Base-by-base conservation (phyloP, 2,329 filamentous ascomycete species). In the Cladophialophora psammophila region DNA sequence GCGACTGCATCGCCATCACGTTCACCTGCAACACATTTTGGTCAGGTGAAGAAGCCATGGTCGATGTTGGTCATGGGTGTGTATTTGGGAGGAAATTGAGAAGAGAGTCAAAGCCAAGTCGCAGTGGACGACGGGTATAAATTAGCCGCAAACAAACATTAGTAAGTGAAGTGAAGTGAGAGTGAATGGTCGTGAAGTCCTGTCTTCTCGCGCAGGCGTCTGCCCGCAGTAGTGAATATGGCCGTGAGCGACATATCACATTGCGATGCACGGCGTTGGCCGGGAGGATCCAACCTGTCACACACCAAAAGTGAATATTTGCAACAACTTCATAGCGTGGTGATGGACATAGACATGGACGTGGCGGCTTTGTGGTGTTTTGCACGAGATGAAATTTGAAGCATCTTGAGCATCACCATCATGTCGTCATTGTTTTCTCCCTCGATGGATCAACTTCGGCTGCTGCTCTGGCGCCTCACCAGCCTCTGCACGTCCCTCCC, bases 91-190 rank as follows among this genome's bases (percentile, higher is more conserved):
- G 38, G 15, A 42, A 42, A 18, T 42, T 18, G 12, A n/a, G 2
- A n/a, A 20, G 42, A 48, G 42, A 20, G 18, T 48, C 42, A 18
- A 42, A 48, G 42, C 42, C 20, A 12, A n/a, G 42, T 48, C n/a
- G 6, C 20, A 6, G 18, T 18, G 6, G 18, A 20, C 26, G 26
- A 20, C 18, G 42, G n/a, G 8, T 3, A 48, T 48, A 20, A 18
- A 10, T 48, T 5, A 20, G 38, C 5, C 12, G 42, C 8, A n/a
- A 48, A 12, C 38, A 40, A 48, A 48, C 42, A 48, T 8, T 6
- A n/a, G 38, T 6, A n/a, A 42, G 38, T 15, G n/a, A 48, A 48
- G 42, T 48, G 42, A 48, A 48, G 42, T 48, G 42, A 48, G 26
- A 48, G 42, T 48, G 15, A 20, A 48, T n/a, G 18, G 6, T 8